These are phyloP conservation scores for Penicillium silybi DNA, from an alignment of 495 filamentous ascomycete genomes.

Conservation along the genomic window DNA sequence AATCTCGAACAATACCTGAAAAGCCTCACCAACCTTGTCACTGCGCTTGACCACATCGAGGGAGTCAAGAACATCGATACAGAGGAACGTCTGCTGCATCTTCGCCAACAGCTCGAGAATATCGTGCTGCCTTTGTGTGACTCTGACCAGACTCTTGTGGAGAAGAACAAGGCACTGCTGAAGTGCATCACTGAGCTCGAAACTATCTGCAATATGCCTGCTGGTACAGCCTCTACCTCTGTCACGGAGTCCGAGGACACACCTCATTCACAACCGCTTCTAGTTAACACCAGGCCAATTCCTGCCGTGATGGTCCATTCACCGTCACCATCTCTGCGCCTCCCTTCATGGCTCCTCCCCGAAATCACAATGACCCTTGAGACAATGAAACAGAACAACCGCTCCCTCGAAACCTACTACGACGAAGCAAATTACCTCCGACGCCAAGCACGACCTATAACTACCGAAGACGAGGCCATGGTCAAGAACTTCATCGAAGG, in stretches of 20 bases:
- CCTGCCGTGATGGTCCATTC: neutral
- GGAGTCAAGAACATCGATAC: neutral
- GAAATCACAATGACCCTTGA: neutral
- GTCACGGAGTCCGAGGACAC: neutral
- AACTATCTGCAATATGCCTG: neutral
- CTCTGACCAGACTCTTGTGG: neutral
- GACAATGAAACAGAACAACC: constrained; percentile 4
- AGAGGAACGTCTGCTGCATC: constrained; percentile 2
- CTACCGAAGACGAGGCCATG: neutral
- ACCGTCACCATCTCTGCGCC: neutral
- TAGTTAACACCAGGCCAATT: neutral
- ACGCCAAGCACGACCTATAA: neutral
- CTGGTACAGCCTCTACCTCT: neutral
- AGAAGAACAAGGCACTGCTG: neutral
- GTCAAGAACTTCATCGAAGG: constrained; percentile 9
- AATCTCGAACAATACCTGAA: neutral
- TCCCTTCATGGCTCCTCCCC: neutral
- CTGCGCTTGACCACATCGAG: neutral
- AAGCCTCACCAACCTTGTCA: constrained; percentile 6
- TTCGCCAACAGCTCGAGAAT: constrained; percentile 1
- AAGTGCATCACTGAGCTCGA: constrained; percentile 7
- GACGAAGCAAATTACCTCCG: constrained; percentile 3
- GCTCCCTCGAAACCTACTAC: constrained; percentile 10
- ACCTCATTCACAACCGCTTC: neutral
- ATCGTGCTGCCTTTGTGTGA: constrained; percentile 1